Evolutionary conservation across 2,329 filamentous ascomycete genomes (phyloP).

Genomic region (Akanthomyces dipterigenus): DNA sequence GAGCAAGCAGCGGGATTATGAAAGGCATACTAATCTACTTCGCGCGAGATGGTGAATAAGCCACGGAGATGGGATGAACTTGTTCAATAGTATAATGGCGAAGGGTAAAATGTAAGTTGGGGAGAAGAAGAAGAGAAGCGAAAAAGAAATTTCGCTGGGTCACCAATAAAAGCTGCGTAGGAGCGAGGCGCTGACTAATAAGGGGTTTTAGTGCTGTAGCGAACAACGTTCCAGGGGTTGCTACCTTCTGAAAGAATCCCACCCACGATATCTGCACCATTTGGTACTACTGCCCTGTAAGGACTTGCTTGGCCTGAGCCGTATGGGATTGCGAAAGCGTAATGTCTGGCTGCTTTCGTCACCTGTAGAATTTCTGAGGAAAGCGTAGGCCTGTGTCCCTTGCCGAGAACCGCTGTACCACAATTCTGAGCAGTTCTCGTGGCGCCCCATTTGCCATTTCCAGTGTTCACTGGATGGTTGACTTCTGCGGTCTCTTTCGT

Average conservation of each 20-base stretch:
- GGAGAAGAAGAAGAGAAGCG: conserved; percentile 31
- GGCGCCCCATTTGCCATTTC: too few species aligned
- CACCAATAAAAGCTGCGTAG: not conserved
- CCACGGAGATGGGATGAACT: conserved; percentile 27
- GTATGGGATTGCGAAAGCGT: too few species aligned
- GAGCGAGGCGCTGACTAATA: conserved; percentile 9
- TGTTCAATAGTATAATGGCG: conserved; percentile 30
- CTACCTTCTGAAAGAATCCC: not conserved
- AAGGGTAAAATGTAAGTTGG: conserved; percentile 43
- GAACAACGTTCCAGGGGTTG: not conserved
- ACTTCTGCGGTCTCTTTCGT: too few species aligned
- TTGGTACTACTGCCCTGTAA: too few species aligned
- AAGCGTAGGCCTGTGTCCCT: too few species aligned
- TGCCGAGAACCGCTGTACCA: too few species aligned
- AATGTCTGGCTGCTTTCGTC: too few species aligned
- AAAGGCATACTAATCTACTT: conserved; percentile 53
- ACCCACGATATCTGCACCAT: too few species aligned
- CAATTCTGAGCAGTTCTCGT: too few species aligned
- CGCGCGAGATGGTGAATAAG: conserved; percentile 39
- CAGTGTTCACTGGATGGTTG: too few species aligned
- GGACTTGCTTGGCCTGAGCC: too few species aligned
- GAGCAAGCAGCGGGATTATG: conserved; percentile 52
- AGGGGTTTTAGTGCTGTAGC: not conserved
- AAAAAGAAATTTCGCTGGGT: conserved; percentile 16
- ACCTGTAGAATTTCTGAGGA: too few species aligned